phyloP scores from a whole-genome alignment of 2,329 filamentous ascomycete species.

The Pseudogymnoascus pannorum region DNA sequence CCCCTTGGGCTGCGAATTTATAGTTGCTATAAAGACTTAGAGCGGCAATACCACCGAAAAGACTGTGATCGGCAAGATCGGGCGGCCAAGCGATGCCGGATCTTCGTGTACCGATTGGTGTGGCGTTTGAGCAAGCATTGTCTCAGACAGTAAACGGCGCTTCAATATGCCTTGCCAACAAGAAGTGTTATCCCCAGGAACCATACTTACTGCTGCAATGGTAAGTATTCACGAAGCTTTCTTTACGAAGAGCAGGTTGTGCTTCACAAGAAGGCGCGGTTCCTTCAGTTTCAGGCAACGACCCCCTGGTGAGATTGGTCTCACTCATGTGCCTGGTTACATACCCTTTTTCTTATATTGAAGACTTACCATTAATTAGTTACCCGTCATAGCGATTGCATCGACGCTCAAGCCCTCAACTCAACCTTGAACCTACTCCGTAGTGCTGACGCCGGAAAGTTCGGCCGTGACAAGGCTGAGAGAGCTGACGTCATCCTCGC shows the following conservation, averaged over 20 bases:
- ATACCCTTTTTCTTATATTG: not conserved
- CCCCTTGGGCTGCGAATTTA: not conserved
- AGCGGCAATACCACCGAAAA: not conserved
- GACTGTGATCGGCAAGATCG: conserved; percentile 1
- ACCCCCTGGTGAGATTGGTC: too few relatives aligned
- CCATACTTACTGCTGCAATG: too few relatives aligned
- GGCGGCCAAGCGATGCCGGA: not conserved
- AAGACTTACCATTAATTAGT: too few relatives aligned
- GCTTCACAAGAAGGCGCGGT: not conserved
- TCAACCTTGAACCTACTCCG: too few relatives aligned
- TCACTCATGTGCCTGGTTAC: not conserved
- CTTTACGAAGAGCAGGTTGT: not conserved
- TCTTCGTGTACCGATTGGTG: not conserved
- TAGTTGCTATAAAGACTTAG: not conserved
- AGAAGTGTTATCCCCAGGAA: not conserved
- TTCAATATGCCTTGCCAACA: not conserved
- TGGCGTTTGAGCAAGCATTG: not conserved
- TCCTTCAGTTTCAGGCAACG: not conserved
- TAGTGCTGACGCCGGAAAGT: too few relatives aligned
- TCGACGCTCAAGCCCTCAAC: not conserved
- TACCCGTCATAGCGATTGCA: too few relatives aligned
- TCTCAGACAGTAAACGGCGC: not conserved
- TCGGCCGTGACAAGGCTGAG: not conserved
- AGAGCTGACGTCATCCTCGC: not conserved
- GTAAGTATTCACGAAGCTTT: not conserved